Percentiles rank a stretch among this genome's conserved stretches.
Conservation (phyloP, 2,329 filamentous ascomycete species). For the Penicillium psychrosexuale region DNA sequence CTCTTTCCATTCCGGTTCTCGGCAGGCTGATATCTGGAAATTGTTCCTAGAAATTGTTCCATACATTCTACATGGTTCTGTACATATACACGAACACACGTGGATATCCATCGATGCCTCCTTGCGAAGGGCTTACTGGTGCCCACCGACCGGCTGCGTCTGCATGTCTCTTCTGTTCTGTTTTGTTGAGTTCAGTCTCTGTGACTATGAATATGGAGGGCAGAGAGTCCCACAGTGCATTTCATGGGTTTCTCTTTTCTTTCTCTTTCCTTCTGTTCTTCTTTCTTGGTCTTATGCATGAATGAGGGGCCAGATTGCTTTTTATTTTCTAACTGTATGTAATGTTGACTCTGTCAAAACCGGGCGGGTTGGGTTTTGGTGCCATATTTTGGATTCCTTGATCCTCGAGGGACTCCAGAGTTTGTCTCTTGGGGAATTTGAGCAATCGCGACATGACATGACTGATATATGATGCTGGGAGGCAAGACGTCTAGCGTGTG, state of each 20-base stretch:
- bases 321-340: slow-evolving; percentile 22
- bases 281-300: slow-evolving; percentile 12
- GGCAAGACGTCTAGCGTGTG: slow-evolving; percentile 12
- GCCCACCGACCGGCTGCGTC: not conserved
- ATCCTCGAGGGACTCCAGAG: not conserved
- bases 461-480: slow-evolving; percentile 15
- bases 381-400: slow-evolving; percentile 4
- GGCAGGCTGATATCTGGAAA: slow-evolving; percentile 13
- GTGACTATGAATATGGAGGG: not conserved
- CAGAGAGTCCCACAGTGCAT: not conserved
- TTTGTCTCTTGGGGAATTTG: slow-evolving; percentile 5
- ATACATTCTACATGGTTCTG: slow-evolving; percentile 31
- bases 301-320: not conserved
- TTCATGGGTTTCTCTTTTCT: not conserved
- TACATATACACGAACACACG: slow-evolving; percentile 31
- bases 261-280: slow-evolving; percentile 8
- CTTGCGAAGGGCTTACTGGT: not conserved
- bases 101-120: slow-evolving; percentile 15
- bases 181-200: not conserved
- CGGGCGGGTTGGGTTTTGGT: slow-evolving; percentile 5
- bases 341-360: slow-evolving; percentile 20
- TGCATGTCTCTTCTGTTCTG: slow-evolving; percentile 6
- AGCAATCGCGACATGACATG: slow-evolving; percentile 19
- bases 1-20: slow-evolving; percentile 3
- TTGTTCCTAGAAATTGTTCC: slow-evolving; percentile 20